Evolutionary conservation across 192 early-diverging fungal species (phyloP).

Genomic region (Backusella macrospora): DNA sequence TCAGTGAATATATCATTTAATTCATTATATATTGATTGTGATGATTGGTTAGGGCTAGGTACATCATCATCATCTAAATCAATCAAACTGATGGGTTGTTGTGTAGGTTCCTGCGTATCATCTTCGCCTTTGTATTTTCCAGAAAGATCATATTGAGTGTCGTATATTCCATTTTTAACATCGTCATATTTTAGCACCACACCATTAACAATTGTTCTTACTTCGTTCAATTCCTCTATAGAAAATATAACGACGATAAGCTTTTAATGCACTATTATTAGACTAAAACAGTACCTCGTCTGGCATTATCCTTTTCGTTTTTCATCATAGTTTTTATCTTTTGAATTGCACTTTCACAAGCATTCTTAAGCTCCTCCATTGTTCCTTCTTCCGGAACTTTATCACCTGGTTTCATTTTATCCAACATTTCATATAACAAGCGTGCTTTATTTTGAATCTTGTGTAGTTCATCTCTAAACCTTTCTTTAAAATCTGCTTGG

Average conservation of each 20-base stretch:
- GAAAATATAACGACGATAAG: background rate
- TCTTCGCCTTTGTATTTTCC: background rate
- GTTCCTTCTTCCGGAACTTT: conserved; percentile 19
- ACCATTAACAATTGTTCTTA: conserved; percentile 78
- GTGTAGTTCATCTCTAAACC: conserved; percentile 80
- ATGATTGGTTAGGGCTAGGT: background rate
- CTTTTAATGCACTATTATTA: background rate
- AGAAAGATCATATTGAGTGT: conserved; percentile 38
- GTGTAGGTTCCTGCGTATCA: background rate
- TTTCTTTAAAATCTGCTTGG: conserved; percentile 87
- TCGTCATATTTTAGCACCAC: conserved; percentile 72
- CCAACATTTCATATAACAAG: conserved; percentile 82
- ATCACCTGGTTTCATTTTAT: conserved; percentile 63
- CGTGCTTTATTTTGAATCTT: conserved; percentile 76
- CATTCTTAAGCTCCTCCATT: conserved; percentile 61
- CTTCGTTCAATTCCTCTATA: background rate
- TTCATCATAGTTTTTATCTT: conserved; percentile 72
- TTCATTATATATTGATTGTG: conserved; percentile 20
- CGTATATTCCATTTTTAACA: conserved; percentile 47
- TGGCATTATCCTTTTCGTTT: conserved; percentile 71
- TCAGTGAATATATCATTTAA: conserved; percentile 22
- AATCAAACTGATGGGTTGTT: conserved; percentile 46
- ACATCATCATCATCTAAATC: conserved; percentile 45
- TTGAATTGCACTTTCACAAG: conserved; percentile 67
- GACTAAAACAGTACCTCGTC: conserved; percentile 56